Evolutionary conservation across 495 filamentous ascomycete genomes (phyloP).

Genomic region (Aspergillus ostianus): DNA sequence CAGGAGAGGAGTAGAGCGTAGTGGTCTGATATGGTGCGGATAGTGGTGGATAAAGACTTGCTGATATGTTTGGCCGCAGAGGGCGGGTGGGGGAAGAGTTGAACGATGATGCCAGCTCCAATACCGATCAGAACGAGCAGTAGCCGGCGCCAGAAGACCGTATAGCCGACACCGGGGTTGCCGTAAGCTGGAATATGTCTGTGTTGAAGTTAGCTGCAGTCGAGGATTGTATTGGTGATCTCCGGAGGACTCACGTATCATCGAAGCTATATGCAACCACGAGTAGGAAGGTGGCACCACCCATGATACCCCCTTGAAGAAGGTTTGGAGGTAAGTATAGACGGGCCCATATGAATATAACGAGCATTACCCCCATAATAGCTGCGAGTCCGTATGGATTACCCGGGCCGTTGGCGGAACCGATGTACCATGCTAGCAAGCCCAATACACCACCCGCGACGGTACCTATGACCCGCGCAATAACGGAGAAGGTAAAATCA

Average conservation of each 20-base stretch:
- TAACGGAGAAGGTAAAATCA: constrained; percentile 40
- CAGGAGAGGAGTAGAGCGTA: constrained; percentile 46
- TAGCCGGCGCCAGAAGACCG: constrained; percentile 45
- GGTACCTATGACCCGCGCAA: constrained; percentile 34
- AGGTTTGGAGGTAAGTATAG: constrained; percentile 32
- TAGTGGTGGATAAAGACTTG: constrained; percentile 37
- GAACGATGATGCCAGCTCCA: constrained; percentile 37
- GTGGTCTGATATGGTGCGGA: constrained; percentile 41
- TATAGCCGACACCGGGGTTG: constrained; percentile 43
- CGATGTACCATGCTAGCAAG: constrained; percentile 47
- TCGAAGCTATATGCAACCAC: constrained; percentile 40
- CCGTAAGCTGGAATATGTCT: constrained; percentile 41
- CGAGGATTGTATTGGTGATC: background rate
- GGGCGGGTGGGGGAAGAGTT: constrained; percentile 43
- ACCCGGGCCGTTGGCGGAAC: constrained; percentile 39
- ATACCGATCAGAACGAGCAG: constrained; percentile 42
- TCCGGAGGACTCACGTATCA: constrained; percentile 27
- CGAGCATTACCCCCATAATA: constrained; percentile 32
- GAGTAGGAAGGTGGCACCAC: constrained; percentile 40
- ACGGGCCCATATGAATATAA: constrained; percentile 38
- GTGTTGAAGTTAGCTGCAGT: background rate
- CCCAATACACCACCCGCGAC: constrained; percentile 40
- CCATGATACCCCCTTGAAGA: constrained; percentile 37
- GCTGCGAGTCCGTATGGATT: constrained; percentile 44
- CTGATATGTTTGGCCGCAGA: constrained; percentile 42